phyloP scores from a whole-genome alignment of 495 filamentous ascomycete species.

The Amorphotheca resinae region DNA sequence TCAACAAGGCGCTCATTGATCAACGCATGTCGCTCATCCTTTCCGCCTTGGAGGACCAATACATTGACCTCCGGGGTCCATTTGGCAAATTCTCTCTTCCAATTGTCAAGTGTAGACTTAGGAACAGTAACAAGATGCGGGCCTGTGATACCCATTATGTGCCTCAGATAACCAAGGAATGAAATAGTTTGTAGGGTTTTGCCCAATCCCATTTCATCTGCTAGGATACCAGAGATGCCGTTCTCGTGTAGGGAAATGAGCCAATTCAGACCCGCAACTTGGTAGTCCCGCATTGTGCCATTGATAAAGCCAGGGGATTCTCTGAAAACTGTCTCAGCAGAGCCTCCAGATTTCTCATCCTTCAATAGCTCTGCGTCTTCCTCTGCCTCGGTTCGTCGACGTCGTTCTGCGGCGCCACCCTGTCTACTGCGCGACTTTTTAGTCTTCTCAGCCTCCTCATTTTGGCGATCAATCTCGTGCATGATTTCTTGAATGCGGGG shows the following conservation, averaged over 20 bases:
- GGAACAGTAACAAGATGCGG: conserved; percentile 93
- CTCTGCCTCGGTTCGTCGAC: conserved; percentile 87
- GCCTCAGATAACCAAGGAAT: conserved; percentile 91
- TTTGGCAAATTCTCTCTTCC: conserved; percentile 83
- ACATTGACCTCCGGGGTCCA: conserved; percentile 97
- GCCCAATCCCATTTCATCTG: conserved; percentile 94
- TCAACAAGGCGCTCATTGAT: conserved; percentile 85
- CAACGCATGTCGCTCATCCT: conserved; percentile 79
- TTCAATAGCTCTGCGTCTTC: conserved; percentile 92
- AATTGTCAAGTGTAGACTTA: conserved; percentile 97
- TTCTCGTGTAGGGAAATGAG: conserved; percentile 97
- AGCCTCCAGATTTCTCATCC: conserved; percentile 78
- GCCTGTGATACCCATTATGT: conserved; percentile 73
- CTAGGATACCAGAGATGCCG: conserved; percentile 93
- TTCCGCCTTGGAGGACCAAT: conserved; percentile 86
- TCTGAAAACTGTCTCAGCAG: conserved; percentile 78
- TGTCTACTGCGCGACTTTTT: conserved; percentile 65
- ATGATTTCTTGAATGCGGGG: conserved; percentile 85
- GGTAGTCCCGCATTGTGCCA: conserved; percentile 89
- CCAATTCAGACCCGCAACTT: conserved; percentile 91
- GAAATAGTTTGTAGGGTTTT: conserved; percentile 83
- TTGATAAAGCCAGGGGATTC: conserved; percentile 84
- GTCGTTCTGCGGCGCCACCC: conserved; percentile 71
- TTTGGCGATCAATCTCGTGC: conserved; percentile 83
- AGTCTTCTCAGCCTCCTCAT: conserved; percentile 58